A percentile compares a stretch with the other conserved stretches of the same genome.
These are phyloP conservation scores for Talaromyces sp. DNA, from an alignment of 2,329 filamentous ascomycete species.

Conservation along the genomic window DNA sequence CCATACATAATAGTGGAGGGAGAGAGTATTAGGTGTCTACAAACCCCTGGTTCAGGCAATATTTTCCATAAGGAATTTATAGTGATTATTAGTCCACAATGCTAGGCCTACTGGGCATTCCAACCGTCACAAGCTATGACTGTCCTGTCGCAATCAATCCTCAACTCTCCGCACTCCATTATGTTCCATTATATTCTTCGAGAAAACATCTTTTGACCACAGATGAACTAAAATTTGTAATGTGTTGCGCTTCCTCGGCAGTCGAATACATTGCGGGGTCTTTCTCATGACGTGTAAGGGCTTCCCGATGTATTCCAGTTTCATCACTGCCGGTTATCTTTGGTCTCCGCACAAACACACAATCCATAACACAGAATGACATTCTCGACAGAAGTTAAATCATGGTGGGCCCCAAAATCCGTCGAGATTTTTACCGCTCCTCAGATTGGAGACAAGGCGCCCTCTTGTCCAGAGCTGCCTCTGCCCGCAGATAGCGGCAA, in stretches of 20 bases:
- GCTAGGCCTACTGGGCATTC: not conserved
- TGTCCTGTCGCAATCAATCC: too few relatives aligned
- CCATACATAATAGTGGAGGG: not conserved
- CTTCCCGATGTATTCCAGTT: not conserved
- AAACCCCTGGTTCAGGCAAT: not conserved
- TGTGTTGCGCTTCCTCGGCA: not conserved
- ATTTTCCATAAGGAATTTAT: not conserved
- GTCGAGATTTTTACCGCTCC: not conserved
- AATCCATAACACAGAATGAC: not conserved
- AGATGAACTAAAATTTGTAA: not conserved
- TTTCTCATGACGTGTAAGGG: not conserved
- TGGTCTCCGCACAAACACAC: not conserved
- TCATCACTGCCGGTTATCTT: not conserved
- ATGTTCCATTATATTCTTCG: not conserved
- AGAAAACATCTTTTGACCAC: not conserved
- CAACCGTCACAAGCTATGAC: not conserved
- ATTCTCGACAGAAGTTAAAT: not conserved
- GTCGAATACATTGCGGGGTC: not conserved
- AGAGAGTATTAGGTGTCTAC: not conserved
- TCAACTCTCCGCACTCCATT: not conserved
- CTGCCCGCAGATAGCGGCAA: not conserved
- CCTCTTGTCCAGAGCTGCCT: not conserved
- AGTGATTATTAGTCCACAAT: not conserved
- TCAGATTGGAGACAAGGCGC: not conserved
- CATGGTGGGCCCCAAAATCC: not conserved